Conservation (phyloP, 2,329 filamentous ascomycete genomes). For the Penicillium polonicum region DNA sequence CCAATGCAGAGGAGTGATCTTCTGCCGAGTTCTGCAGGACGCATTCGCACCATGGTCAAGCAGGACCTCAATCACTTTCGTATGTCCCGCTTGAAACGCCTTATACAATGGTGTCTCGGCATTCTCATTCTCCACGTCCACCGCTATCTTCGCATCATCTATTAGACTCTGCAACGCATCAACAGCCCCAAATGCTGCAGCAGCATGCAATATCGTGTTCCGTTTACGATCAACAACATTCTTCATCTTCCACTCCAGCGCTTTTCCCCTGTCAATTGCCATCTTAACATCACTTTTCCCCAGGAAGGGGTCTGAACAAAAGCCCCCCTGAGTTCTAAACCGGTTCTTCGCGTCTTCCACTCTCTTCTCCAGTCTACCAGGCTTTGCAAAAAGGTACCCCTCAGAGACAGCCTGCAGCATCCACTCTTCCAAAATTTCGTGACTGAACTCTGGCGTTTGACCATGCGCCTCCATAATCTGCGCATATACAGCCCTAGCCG, state of each 20-base stretch:
- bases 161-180: slow-evolving; percentile 18
- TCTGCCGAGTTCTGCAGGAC: slow-evolving; percentile 17
- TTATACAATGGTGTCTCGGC: slow-evolving; percentile 30
- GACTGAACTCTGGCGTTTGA: slow-evolving; percentile 15
- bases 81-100: slow-evolving; percentile 30
- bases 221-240: slow-evolving; percentile 24
- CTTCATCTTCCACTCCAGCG: slow-evolving; percentile 10
- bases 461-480: slow-evolving; percentile 28
- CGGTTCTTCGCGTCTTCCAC: slow-evolving; percentile 17
- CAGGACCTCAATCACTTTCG: slow-evolving; percentile 23
- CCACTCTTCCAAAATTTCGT: slow-evolving; percentile 22
- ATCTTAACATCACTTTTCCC: slow-evolving; percentile 18
- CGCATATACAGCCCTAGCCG: slow-evolving; percentile 28
- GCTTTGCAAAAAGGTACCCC: slow-evolving; percentile 23
- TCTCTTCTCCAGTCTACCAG: slow-evolving; percentile 4
- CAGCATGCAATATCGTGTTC: slow-evolving; percentile 29
- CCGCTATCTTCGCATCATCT: slow-evolving; percentile 11
- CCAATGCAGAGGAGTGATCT: slow-evolving; percentile 28
- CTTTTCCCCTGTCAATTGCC: slow-evolving; percentile 8
- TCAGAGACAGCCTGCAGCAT: slow-evolving; percentile 26
- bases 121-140: slow-evolving; percentile 28
- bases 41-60: slow-evolving; percentile 25
- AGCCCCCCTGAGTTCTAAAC: slow-evolving; percentile 26
- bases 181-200: slow-evolving; percentile 22
- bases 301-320: slow-evolving; percentile 25